These are phyloP conservation scores for Metrosideros polymorpha DNA, from an alignment of 441 rosid genomes.

Conservation along the genomic window DNA sequence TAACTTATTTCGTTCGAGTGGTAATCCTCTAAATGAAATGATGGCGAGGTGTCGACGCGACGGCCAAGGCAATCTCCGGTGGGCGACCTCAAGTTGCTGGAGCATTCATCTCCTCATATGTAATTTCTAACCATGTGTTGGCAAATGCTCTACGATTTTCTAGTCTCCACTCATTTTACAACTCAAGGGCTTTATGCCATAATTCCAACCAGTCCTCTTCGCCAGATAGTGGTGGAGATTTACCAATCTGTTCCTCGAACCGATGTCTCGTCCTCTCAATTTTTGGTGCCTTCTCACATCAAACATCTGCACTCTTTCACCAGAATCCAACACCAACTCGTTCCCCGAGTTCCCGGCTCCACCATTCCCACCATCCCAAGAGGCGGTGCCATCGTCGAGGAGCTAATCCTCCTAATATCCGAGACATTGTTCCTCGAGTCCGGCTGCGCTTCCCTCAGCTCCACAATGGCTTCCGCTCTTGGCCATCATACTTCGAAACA, in stretches of 20 bases:
- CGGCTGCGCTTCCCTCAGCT: constrained; percentile 76
- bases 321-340: constrained; percentile 20
- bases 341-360: constrained; percentile 3
- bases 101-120: constrained; percentile 13
- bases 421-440: constrained; percentile 55
- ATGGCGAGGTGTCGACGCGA: no score
- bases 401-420: constrained; percentile 92
- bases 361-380: not conserved
- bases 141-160: constrained; percentile 87
- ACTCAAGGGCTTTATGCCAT: constrained; percentile 78
- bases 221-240: constrained; percentile 88
- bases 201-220: constrained; percentile 85
- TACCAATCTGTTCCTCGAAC: constrained; percentile 84
- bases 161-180: constrained; percentile 72
- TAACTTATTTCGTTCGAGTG: no score
- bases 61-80: no score
- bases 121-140: constrained; percentile 88
- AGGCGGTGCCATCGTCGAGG: constrained; percentile 23
- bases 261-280: constrained; percentile 58
- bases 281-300: constrained; percentile 69
- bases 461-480: constrained; percentile 81
- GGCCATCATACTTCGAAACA: not conserved
- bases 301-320: constrained; percentile 49
- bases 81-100: no score
- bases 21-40: no score